Evolutionary conservation across 108 stramenopile genomes (phyloP).

Genomic region (Stephanodiscus minutulus): DNA sequence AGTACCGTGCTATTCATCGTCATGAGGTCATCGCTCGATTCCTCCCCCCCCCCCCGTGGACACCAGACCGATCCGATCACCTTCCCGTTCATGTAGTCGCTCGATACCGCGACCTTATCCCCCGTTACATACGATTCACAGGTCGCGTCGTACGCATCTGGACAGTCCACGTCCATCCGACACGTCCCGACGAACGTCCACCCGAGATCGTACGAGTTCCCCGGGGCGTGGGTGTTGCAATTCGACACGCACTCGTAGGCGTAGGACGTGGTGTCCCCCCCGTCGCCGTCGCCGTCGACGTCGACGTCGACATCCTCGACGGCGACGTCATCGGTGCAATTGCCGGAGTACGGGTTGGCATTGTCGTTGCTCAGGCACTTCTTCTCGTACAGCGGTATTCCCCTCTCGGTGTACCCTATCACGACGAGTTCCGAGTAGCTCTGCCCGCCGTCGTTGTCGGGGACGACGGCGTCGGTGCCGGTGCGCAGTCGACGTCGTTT

Average conservation of each 20-base stretch:
- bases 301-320: neutral
- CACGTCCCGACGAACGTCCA: constrained; percentile 9
- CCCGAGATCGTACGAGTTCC: constrained; percentile 2
- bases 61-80: constrained; percentile 20
- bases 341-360: neutral
- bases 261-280: neutral
- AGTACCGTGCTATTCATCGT: neutral
- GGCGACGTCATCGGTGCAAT: neutral
- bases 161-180: neutral
- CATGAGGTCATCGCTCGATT: neutral
- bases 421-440: neutral
- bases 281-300: neutral
- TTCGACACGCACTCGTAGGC: constrained; percentile 5
- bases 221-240: constrained; percentile 8
- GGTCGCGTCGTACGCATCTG: neutral
- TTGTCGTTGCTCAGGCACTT: neutral
- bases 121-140: neutral
- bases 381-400: neutral
- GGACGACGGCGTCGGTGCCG: neutral
- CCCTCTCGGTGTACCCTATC: constrained; percentile 1
- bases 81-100: neutral
- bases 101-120: neutral
- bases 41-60: neutral
- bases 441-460: neutral
- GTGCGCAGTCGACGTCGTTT: neutral